Evolutionary conservation across 805 yeast species (phyloP).

Genomic region (Metschnikowia shivogae): DNA sequence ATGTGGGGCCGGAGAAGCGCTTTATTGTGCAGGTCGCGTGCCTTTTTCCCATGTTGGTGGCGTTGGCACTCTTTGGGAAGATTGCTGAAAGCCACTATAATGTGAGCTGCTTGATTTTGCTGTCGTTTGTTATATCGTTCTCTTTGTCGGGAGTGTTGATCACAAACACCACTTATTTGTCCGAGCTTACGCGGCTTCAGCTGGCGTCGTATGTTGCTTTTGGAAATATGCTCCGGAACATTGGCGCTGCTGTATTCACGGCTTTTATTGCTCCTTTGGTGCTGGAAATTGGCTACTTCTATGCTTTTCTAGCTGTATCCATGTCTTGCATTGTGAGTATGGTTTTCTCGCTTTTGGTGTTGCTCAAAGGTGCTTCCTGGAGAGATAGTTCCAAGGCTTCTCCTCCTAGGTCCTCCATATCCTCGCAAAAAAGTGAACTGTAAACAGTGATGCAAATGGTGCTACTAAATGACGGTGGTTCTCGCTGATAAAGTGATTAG

Average conservation of each 20-base stretch:
- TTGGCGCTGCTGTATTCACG: constrained; percentile 52
- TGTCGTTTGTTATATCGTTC: constrained; percentile 45
- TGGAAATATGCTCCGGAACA: constrained; percentile 49
- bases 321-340: constrained; percentile 11
- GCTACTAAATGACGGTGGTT: too few relatives aligned
- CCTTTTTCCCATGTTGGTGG: constrained; percentile 37
- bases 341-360: constrained; percentile 9
- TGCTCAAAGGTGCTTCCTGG: constrained; percentile 9
- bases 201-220: constrained; percentile 53
- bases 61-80: constrained; percentile 54
- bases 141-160: constrained; percentile 56
- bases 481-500: too few relatives aligned
- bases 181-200: constrained; percentile 46
- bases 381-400: constrained; percentile 1
- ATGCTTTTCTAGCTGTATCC: constrained; percentile 8
- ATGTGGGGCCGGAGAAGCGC: constrained; percentile 45
- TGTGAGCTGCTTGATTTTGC: constrained; percentile 38
- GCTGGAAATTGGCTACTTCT: constrained; percentile 32
- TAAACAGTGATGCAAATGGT: not conserved
- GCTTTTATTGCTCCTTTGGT: constrained; percentile 37
- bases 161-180: constrained; percentile 49
- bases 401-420: constrained; percentile 1
- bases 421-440: not conserved
- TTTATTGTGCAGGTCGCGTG: constrained; percentile 44
- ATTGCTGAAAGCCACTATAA: constrained; percentile 37